Base-by-base conservation (phyloP, 345 rosid species). In the Acer saccharum region DNA sequence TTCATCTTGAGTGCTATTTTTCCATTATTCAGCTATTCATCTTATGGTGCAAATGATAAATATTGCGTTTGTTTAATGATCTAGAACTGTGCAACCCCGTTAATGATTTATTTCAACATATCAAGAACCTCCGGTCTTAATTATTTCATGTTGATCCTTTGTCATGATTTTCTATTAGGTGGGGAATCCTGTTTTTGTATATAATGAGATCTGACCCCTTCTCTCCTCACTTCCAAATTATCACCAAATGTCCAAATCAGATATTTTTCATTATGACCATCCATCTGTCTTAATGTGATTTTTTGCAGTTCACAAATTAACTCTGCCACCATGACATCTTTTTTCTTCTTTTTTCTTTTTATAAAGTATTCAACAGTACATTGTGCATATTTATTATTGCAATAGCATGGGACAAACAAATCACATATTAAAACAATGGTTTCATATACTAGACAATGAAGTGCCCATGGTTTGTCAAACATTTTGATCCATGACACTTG, bases 401-500 rank as follows among this genome's bases (percentile, higher is more conserved):
- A 61, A 21, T 23, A 14, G 14, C 27, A 58, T 17, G 13, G 25
- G 27, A 10, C 27, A 48, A 62, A 48, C 18, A 10, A 12, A 27
- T 74, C 77, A 64, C 48, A 20, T 65, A 39, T 27, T 48, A 50
- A 50, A 60, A 41, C 46, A 39, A 63, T 46, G 68, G 62, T 29
- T 64, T 18, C 60, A 9, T 48, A 46, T 64, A 27, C 46, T 29
- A 13, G 58, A 39, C 16, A 4, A 62, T 39, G 21, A 63, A 63
- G 62, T 64, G 20, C 13, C 25, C 17, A 7, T 13, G 7, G 29
- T 74, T 73, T 29, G 63, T 63, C 8, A 10, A 32, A 13, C 54
- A 14, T 63, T 63, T 64, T 46, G 60, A 64, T 74, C 2, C 62
- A 17, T 27, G 20, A 20, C 32, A 74, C 20, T 21, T 46, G 48